phyloP scores from a whole-genome alignment of 768 basidiomycete species.

The Serpula lacrymans region DNA sequence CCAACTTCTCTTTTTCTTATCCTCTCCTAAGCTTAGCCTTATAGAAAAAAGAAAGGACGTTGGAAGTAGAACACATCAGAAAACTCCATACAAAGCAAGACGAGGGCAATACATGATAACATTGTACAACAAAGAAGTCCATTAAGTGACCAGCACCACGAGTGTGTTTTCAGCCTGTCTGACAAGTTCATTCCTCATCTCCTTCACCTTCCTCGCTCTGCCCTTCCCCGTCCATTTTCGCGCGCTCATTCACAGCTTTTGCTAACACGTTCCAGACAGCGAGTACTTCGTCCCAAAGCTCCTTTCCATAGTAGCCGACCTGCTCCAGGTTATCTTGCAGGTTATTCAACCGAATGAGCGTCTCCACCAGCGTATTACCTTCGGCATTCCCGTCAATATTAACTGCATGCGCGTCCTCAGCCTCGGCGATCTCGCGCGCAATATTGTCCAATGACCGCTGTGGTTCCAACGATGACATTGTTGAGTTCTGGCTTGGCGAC shows the following conservation, averaged over 20 bases:
- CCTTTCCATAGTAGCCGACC: slow-evolving; percentile 30
- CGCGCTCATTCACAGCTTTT: neutral
- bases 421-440: slow-evolving; percentile 27
- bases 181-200: no score
- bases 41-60: no score
- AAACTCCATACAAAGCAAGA: no score
- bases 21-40: no score
- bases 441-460: slow-evolving; percentile 18
- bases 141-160: no score
- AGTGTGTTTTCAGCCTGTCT: no score
- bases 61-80: no score
- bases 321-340: slow-evolving; percentile 33
- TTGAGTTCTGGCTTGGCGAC: neutral
- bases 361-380: slow-evolving; percentile 17
- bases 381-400: slow-evolving; percentile 5
- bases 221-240: neutral
- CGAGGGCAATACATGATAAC: no score
- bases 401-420: slow-evolving; percentile 9
- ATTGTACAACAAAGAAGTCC: no score
- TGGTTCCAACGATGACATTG: neutral
- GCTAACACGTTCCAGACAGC: neutral
- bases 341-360: slow-evolving; percentile 22
- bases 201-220: no score
- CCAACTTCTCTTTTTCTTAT: no score
- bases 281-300: slow-evolving; percentile 33